Percentiles rank a stretch among this genome's conserved stretches.
Conservation (phyloP, 441 rosid genomes). For the Gossypium davidsonii region DNA sequence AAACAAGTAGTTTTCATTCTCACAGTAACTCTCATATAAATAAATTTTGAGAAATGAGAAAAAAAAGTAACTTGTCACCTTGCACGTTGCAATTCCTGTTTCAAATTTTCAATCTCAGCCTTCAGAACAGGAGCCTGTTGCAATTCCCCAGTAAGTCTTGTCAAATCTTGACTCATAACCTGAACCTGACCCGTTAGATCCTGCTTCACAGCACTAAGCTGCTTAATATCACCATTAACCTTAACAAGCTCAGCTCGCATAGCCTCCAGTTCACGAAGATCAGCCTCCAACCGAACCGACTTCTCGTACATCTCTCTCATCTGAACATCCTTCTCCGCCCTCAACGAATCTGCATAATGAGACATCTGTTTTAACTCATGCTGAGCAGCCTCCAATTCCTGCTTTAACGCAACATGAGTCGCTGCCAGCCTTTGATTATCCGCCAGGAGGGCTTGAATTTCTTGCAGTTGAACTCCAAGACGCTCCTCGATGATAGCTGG, state of each 20-base stretch:
- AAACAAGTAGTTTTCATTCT: neutral
- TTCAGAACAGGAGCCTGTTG: conserved; percentile 70
- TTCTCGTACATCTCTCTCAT: conserved; percentile 86
- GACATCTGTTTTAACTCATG: conserved; percentile 65
- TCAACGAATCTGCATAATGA: conserved; percentile 59
- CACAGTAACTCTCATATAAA: neutral
- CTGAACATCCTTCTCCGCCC: conserved; percentile 66
- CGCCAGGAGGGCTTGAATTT: conserved; percentile 69
- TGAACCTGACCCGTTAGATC: conserved; percentile 72
- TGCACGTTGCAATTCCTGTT: conserved; percentile 86
- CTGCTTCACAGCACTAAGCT: conserved; percentile 54
- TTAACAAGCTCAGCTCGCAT: conserved; percentile 57
- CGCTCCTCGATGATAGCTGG: conserved; percentile 63
- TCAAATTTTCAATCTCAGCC: conserved; percentile 70
- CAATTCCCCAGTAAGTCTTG: conserved; percentile 59
- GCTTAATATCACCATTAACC: conserved; percentile 67
- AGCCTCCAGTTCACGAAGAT: conserved; percentile 58
- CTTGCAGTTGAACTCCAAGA: conserved; percentile 73
- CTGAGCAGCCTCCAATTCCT: conserved; percentile 79
- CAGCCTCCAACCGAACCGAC: conserved; percentile 54
- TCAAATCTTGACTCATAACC: conserved; percentile 61
- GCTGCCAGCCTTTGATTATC: conserved; percentile 86
- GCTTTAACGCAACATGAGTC: conserved; percentile 87
- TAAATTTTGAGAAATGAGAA: neutral
- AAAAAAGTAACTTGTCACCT: conserved; percentile 34